Percentiles rank a stretch among this genome's conserved stretches.
Conservation (phyloP, 495 filamentous ascomycete genomes). For the Evernia prunastri region DNA sequence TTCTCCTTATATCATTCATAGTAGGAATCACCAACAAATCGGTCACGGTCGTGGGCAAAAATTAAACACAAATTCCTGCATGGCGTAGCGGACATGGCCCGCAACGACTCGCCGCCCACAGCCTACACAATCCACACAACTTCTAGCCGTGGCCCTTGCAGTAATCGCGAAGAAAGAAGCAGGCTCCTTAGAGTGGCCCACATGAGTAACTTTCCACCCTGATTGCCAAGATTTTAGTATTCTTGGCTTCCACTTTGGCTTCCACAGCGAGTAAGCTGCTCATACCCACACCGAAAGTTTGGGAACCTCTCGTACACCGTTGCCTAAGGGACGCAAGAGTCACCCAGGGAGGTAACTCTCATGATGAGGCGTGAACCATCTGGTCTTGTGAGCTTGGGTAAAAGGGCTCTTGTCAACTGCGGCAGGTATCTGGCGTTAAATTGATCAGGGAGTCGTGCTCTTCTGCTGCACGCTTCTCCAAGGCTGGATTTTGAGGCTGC, state of each 20-base stretch:
- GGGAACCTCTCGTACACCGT: slow-evolving; percentile 44
- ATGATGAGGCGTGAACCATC: slow-evolving; percentile 35
- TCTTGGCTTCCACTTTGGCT: slow-evolving; percentile 9
- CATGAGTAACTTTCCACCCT: slow-evolving; percentile 12
- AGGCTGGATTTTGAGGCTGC: slow-evolving; percentile 22
- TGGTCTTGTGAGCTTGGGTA: slow-evolving; percentile 30
- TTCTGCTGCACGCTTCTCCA: slow-evolving; percentile 25
- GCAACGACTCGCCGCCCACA: slow-evolving; percentile 7
- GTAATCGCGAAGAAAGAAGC: slow-evolving; percentile 7
- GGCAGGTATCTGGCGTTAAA: slow-evolving; percentile 37
- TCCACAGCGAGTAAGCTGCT: slow-evolving; percentile 28
- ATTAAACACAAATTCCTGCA: slow-evolving; percentile 8
- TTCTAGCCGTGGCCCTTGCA: slow-evolving; percentile 10
- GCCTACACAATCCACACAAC: slow-evolving; percentile 10
- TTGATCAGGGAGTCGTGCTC: slow-evolving; percentile 31
- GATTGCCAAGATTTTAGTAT: slow-evolving; percentile 9
- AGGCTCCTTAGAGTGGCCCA: background rate
- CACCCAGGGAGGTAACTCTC: slow-evolving; percentile 38
- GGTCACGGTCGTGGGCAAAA: background rate
- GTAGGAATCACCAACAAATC: background rate
- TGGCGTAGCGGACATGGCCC: slow-evolving; percentile 13
- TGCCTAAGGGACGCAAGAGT: slow-evolving; percentile 29
- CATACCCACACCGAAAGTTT: slow-evolving; percentile 43
- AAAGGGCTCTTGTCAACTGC: slow-evolving; percentile 39
- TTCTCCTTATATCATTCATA: slow-evolving; percentile 12